These are phyloP conservation scores for Fusarium aywerte DNA, from an alignment of 2,329 filamentous ascomycete species.

Conservation along the genomic window DNA sequence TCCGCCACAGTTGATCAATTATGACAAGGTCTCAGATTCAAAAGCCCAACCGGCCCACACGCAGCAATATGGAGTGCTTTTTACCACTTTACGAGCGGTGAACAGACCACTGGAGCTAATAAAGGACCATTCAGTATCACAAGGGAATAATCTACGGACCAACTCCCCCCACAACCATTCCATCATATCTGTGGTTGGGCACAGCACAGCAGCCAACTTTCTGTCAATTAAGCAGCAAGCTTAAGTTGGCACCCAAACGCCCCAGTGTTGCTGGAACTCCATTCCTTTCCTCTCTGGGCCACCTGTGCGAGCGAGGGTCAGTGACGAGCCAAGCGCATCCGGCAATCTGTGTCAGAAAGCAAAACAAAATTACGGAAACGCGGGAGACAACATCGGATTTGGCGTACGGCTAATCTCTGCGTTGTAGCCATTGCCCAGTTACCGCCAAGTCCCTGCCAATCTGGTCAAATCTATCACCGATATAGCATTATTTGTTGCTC, in stretches of 20 bases:
- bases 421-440: conserved; percentile 1
- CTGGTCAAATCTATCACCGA: not conserved
- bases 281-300: conserved; percentile 16
- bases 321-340: conserved; percentile 10
- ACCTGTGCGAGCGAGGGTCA: conserved; percentile 31
- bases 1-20: not conserved
- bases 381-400: not conserved
- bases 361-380: conserved; percentile 9
- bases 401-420: not conserved
- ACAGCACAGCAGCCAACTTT: not conserved
- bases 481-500: not conserved
- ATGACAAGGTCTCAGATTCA: not conserved
- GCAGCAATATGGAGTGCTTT: not conserved
- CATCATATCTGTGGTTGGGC: not conserved
- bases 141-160: not conserved
- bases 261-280: not conserved
- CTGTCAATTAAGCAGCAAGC: not conserved
- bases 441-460: not conserved
- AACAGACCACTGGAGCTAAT: conserved; percentile 1
- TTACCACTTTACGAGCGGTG: conserved; percentile 21
- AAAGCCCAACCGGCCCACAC: not conserved
- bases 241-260: conserved; percentile 2
- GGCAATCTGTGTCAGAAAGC: conserved; percentile 11
- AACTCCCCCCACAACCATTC: not conserved
- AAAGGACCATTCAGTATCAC: not conserved